Base-by-base conservation (phyloP, 148 eudicot genomes). In the Mesembryanthemum crystallinum region DNA sequence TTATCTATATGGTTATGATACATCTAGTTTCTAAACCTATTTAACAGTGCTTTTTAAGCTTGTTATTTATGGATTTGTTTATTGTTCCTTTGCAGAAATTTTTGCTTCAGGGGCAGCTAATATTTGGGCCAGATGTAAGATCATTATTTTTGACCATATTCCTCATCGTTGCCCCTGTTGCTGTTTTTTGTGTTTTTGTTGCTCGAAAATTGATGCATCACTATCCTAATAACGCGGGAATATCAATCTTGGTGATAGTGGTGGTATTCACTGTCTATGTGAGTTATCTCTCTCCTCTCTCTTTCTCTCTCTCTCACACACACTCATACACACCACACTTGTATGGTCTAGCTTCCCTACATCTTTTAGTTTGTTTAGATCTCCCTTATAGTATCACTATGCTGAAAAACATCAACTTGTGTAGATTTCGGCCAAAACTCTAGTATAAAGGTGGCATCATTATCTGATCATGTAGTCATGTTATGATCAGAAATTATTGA, bases 111-210 rank as follows among this genome's bases (percentile, higher is more conserved):
- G 99, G 99, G 74, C 80, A 85, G 79, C 85, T 95, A 74, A 83
- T 95, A 77, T 95, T 92, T 85, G 99, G 99, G 54, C 99, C 99
- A 17, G 99, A 95, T 85, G 97, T 89, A 61, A 88, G 97, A 80
- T 95, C 99, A 12, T 69, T 95, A 79, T 82, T 85, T 67, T 81
- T 95, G 76, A 95, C 99, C 71, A 90, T 95, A 82, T 85, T 95
- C 74, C 94, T 95, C 73, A 90, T 95, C 28, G 89, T 86, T 69
- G 97, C 92, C 68, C 99, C 99, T 24, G 89, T 95, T 49, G 73
- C 90, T 29, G 75, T 83, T 33, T 95, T 95, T 79, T 95, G 99
- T 68, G 88, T 80, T 42, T 95, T 90, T 77, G 94, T 95, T 74
- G 99, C 92, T 43, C 80, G 91, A 71, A 92, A 92, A 82, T 82